Evolutionary conservation across 2,329 filamentous ascomycete genomes (phyloP).

Genomic region (Arthrobotrys iridis): DNA sequence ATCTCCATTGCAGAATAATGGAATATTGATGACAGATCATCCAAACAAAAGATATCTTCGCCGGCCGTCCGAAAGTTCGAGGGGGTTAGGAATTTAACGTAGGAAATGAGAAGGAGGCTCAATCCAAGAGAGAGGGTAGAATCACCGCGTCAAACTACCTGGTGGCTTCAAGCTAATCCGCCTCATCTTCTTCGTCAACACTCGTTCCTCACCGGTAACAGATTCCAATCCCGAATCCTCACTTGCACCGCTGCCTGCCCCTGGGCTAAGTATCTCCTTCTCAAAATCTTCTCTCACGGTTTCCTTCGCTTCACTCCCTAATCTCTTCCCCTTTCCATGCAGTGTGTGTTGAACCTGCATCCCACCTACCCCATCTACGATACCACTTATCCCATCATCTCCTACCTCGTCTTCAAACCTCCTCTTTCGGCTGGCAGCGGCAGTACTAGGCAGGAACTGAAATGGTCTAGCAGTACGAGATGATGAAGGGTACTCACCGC

Average conservation of each 20-base stretch:
- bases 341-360: constrained; percentile 31
- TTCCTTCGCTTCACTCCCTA: constrained; percentile 14
- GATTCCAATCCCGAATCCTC: constrained; percentile 26
- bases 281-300: constrained; percentile 13
- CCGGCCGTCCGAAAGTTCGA: not conserved
- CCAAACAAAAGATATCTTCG: not conserved
- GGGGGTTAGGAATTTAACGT: not conserved
- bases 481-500: constrained; percentile 76
- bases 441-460: constrained; percentile 50
- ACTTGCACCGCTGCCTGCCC: constrained; percentile 17
- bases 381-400: not conserved
- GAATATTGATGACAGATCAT: not conserved
- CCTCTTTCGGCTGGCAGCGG: constrained; percentile 53
- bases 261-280: constrained; percentile 20
- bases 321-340: constrained; percentile 17
- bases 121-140: not conserved
- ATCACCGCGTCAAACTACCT: not conserved
- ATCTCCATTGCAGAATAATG: not conserved
- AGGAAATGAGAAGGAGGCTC: not conserved
- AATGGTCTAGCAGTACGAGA: constrained; percentile 36
- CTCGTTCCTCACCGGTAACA: constrained; percentile 55
- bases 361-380: constrained; percentile 2
- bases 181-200: constrained; percentile 59
- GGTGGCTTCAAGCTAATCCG: constrained; percentile 58
- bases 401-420: constrained; percentile 41